Base-by-base conservation (phyloP, 2,329 filamentous ascomycete genomes). In the Microsporum ferrugineum region DNA sequence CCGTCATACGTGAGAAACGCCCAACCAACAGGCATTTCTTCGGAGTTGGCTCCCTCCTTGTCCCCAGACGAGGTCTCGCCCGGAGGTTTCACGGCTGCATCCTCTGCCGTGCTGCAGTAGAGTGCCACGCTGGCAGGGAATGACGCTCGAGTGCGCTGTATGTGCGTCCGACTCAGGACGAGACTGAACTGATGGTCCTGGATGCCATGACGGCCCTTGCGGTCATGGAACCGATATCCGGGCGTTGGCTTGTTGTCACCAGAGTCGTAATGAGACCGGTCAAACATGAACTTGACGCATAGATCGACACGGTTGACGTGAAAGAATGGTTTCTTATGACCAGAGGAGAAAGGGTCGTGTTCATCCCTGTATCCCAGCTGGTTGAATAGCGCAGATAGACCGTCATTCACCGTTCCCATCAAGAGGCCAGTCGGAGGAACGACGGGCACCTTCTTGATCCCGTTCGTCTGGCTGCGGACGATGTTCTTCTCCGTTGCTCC, bases 281-380 rank as follows among this genome's bases (percentile, higher is more conserved):
- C 61, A 59, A 76, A 76, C 45, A 75, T 63, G 63, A 73, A 76
- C 64, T 76, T 76, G 29, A 68, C 63, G 61, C 73, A 75, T 2
- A 70, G 68, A 1, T 67, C 65, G 14, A 69, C 64, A 38, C 55
- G 55, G 17, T 29, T 27, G 33, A 57, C 10, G 17, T 38, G 33
- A 29, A 38, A n/a, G 33, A 57, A 23, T 12, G 14, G 14, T 23
- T 57, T 41, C 55, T 23, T 23, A 23, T 57, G 34, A 7, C 4
- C 33, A 12, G 38, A 14, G 17, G 17, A 1, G 17, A 23, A 23
- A 23, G 17, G 17, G 5, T 8, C 4, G 17, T 38, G 23, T 5
- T 39, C 12, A 5, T 31, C 31, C 12, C 49, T 23, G 4, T 33
- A 33, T 8, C 55, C 55, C 14, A 57, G 12, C 23, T 29, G 29